Evolutionary conservation across 2,329 filamentous ascomycete genomes (phyloP).

Genomic region (Beauveria asiatica): DNA sequence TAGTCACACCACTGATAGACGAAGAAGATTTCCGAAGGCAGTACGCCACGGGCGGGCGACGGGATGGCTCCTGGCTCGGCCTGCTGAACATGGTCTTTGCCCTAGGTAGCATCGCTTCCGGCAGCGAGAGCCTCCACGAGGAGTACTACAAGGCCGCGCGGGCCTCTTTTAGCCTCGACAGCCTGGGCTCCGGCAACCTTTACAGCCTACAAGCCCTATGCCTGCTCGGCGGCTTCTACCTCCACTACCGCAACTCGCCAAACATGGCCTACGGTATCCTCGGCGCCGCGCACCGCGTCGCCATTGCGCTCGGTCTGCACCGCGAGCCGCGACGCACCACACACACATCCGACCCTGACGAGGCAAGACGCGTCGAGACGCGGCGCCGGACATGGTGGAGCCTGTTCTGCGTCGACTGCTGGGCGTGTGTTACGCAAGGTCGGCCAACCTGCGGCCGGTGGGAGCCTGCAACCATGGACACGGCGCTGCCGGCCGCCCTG

Average conservation of each 20-base stretch:
- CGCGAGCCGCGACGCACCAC: constrained; percentile 39
- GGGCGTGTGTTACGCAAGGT: constrained; percentile 63
- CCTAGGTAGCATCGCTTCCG: constrained; percentile 50
- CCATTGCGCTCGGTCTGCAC: constrained; percentile 64
- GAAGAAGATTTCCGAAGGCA: constrained; percentile 50
- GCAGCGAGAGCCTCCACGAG: constrained; percentile 46
- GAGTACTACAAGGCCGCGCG: constrained; percentile 48
- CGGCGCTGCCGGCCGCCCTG: constrained; percentile 16
- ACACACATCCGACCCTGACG: constrained; percentile 32
- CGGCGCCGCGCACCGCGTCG: constrained; percentile 64
- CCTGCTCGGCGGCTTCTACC: constrained; percentile 66
- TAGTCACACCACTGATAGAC: constrained; percentile 51
- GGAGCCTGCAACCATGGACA: constrained; percentile 24
- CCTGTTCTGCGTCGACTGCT: constrained; percentile 65
- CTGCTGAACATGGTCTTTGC: constrained; percentile 56
- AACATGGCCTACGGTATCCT: constrained; percentile 69
- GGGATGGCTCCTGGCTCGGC: constrained; percentile 50
- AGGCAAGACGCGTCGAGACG: constrained; percentile 37
- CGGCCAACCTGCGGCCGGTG: constrained; percentile 38
- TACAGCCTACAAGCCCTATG: constrained; percentile 65
- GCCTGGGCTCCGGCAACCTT: constrained; percentile 53
- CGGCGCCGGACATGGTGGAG: constrained; percentile 67
- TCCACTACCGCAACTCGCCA: constrained; percentile 69
- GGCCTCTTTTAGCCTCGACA: constrained; percentile 45
- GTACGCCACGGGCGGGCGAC: constrained; percentile 40